These are phyloP conservation scores for Crithidia mellificae DNA, from an alignment of 208 protist genomes.

Conservation along the genomic window DNA sequence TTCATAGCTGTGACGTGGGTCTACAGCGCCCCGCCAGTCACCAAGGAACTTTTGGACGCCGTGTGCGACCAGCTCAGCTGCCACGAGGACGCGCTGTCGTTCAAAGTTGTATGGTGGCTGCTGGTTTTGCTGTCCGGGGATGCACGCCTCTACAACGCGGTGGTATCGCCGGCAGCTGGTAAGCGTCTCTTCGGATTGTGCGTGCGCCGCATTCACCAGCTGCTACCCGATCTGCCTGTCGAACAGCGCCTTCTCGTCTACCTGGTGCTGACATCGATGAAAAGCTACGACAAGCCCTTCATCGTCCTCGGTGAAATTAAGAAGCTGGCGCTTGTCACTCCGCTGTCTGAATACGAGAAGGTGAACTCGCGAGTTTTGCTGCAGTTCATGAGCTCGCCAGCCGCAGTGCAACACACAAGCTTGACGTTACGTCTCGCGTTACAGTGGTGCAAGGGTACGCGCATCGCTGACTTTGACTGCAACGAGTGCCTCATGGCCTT, in stretches of 20 bases:
- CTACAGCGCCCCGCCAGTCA: not conserved
- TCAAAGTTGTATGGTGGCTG: constrained; percentile 52
- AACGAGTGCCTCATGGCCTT: constrained; percentile 33
- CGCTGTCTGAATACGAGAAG: constrained; percentile 13
- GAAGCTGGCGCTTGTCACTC: constrained; percentile 24
- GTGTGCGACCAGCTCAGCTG: constrained; percentile 23
- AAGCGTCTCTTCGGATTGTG: constrained; percentile 46
- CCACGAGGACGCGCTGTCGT: constrained; percentile 27
- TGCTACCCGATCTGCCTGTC: constrained; percentile 38
- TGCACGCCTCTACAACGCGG: not conserved
- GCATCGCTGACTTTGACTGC: constrained; percentile 26
- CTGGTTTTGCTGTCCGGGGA: constrained; percentile 33
- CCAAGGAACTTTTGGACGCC: constrained; percentile 27
- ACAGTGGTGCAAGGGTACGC: constrained; percentile 15
- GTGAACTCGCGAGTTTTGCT: constrained; percentile 28
- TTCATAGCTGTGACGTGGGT: constrained; percentile 16
- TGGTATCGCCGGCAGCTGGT: constrained; percentile 16
- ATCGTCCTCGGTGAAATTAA: constrained; percentile 54
- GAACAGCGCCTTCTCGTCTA: constrained; percentile 49
- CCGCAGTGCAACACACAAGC: constrained; percentile 1
- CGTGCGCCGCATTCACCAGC: constrained; percentile 50
- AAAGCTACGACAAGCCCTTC: constrained; percentile 49
- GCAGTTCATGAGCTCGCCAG: constrained; percentile 32
- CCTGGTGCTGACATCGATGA: constrained; percentile 25
- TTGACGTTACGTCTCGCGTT: constrained; percentile 20